Evolutionary conservation across 1,284 basidiomycete species (phyloP), one percentile per base, ranked within the genome.

Genomic region (Meripilus lineatus): DNA sequence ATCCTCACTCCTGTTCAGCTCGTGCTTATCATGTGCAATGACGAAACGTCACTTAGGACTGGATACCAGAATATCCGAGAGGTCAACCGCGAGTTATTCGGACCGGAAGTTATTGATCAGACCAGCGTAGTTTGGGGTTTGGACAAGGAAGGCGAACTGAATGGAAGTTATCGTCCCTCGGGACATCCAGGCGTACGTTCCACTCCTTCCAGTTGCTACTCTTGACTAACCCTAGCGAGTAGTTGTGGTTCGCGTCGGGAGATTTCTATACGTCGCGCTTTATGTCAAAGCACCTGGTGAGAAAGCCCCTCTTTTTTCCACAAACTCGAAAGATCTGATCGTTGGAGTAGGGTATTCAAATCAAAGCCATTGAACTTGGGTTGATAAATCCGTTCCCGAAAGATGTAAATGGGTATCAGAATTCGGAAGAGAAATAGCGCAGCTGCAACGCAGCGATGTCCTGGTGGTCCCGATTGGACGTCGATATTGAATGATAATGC

Each of bases 101-200:
- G 71, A 0, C 66, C 74, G 14, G 66, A 74, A 4, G 65, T 76
- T 4, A 71, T 66, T 2, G 62, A 71, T 20, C 63, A 65, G 18
- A 58, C 73, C 34, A 64, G 66, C 14, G 62, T 64, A 0, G 59
- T 80, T 11, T 81, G 76, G 79, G 75, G 77, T 1, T 54, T 78
- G 15, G 69, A 79, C 51, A 57, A 61, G 7, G 79, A 83, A 49
- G 77, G 78, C 1, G 79, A 84, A 57, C 59, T 81, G 26, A 62
- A 66, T 20, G 71, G 74, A 6, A 39, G 33, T 18, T 54, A 49
- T 34, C 30, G 53, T 13, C 62, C 62, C 1, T 54, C 61, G 2
- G 67, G 67, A 1, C 58, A 66, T 49, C 64, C 66, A 2, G 54
- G 50, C n/a, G 54, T 55, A 34, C n/a, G 54, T 41, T 38, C 28